These are phyloP conservation scores for Jamesozyma hellenica DNA, from an alignment of 805 yeast genomes.

Conservation along the genomic window DNA sequence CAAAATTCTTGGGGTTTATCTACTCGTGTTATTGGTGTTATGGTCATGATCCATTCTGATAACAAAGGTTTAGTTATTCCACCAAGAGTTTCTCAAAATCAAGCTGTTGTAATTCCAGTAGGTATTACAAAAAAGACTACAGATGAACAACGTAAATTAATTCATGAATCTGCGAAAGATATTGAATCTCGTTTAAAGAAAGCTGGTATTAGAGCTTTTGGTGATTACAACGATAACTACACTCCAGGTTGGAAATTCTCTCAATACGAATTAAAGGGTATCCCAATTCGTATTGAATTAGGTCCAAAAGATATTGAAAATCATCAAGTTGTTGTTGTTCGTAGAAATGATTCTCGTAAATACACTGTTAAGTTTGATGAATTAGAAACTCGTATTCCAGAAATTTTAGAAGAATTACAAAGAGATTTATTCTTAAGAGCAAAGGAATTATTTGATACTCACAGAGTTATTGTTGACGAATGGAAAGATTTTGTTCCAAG, in stretches of 20 bases:
- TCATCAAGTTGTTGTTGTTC: conserved; percentile 73
- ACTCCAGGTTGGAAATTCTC: conserved; percentile 99
- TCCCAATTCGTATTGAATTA: conserved; percentile 84
- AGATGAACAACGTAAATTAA: conserved; percentile 59
- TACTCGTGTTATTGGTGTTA: conserved; percentile 97
- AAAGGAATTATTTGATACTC: conserved; percentile 71
- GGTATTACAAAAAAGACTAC: conserved; percentile 85
- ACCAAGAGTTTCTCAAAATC: conserved; percentile 89
- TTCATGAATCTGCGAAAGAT: conserved; percentile 58
- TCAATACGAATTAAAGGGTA: conserved; percentile 93
- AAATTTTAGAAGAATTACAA: conserved; percentile 76
- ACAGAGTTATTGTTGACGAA: conserved; percentile 68
- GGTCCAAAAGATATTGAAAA: conserved; percentile 92
- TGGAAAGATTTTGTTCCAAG: conserved; percentile 92
- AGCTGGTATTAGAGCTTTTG: conserved; percentile 62
- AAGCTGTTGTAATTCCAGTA: conserved; percentile 87
- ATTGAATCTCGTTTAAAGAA: conserved; percentile 53
- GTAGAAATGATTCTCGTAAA: conserved; percentile 85
- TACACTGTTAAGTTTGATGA: conserved; percentile 53
- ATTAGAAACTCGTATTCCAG: conserved; percentile 57
- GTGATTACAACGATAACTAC: conserved; percentile 89
- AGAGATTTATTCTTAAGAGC: conserved; percentile 64
- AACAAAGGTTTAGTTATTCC: conserved; percentile 97
- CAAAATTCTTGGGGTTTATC: conserved; percentile 99
- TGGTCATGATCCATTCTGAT: conserved; percentile 98